These are phyloP conservation scores for Candida caryicola DNA, from an alignment of 805 yeast species.

Conservation along the genomic window DNA sequence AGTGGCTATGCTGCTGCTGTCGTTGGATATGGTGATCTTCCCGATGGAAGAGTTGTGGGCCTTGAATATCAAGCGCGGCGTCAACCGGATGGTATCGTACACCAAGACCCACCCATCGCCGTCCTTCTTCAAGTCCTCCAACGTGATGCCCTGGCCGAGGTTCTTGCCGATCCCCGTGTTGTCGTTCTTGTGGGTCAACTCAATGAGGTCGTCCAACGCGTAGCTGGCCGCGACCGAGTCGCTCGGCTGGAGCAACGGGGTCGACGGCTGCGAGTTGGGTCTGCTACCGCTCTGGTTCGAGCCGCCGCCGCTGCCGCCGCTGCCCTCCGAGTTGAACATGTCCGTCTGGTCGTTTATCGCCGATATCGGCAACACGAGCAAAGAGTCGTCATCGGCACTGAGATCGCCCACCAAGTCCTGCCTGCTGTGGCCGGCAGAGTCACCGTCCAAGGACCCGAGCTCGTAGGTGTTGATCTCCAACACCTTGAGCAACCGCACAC, in stretches of 20 bases:
- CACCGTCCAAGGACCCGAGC: neutral
- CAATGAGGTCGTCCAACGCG: slow-evolving; percentile 20
- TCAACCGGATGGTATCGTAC: slow-evolving; percentile 36
- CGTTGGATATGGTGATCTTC: slow-evolving; percentile 27
- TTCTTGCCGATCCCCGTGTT: slow-evolving; percentile 9
- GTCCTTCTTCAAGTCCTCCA: slow-evolving; percentile 27
- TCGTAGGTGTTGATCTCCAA: slow-evolving; percentile 24
- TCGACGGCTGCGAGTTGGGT: slow-evolving; percentile 11
- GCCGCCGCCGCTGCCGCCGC: neutral
- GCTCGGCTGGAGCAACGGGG: slow-evolving; percentile 15
- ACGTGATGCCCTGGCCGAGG: slow-evolving; percentile 12
- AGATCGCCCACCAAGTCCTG: slow-evolving; percentile 33
- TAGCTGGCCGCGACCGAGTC: slow-evolving; percentile 14
- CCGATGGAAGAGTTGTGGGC: slow-evolving; percentile 40
- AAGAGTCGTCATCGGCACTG: slow-evolving; percentile 34
- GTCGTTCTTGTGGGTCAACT: slow-evolving; percentile 22
- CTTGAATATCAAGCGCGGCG: slow-evolving; percentile 32
- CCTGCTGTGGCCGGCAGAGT: slow-evolving; percentile 2
- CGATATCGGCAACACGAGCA: slow-evolving; percentile 34
- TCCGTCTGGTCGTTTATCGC: slow-evolving; percentile 29
- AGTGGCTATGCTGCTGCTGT: slow-evolving; percentile 32
- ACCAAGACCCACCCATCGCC: slow-evolving; percentile 38
- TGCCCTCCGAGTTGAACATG: slow-evolving; percentile 21
- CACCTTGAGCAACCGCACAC: slow-evolving; percentile 68
- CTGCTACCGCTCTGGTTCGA: slow-evolving; percentile 4